phyloP scores from a whole-genome alignment of 345 rosid genomes.

The Sonneratia alba region DNA sequence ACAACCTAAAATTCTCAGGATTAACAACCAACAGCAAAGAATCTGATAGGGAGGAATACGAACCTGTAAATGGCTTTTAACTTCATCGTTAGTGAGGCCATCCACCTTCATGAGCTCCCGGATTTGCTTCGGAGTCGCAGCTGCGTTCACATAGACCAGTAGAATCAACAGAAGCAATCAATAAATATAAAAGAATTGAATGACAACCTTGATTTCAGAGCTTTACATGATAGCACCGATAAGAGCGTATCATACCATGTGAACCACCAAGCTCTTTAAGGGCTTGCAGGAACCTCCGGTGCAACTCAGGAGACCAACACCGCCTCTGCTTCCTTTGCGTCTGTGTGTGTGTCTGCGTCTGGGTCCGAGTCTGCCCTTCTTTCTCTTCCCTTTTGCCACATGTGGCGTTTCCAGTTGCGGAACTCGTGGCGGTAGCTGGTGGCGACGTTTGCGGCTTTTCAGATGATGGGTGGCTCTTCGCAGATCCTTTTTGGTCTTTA shows the following conservation, averaged over 20 bases:
- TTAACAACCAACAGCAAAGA: not conserved
- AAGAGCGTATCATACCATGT: constrained; percentile 33
- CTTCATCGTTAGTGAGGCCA: constrained; percentile 93
- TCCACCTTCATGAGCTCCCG: constrained; percentile 97
- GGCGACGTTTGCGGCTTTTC: constrained; percentile 6
- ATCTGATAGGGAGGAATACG: not conserved
- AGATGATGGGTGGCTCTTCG: constrained; percentile 22
- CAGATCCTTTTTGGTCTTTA: constrained; percentile 27
- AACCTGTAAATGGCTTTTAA: constrained; percentile 99
- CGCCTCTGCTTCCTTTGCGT: constrained; percentile 58
- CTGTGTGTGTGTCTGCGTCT: constrained; percentile 4
- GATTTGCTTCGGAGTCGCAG: constrained; percentile 88
- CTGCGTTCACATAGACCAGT: constrained; percentile 23
- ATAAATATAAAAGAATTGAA: not conserved
- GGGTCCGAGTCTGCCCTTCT: constrained; percentile 25
- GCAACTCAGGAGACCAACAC: constrained; percentile 96
- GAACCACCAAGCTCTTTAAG: constrained; percentile 95
- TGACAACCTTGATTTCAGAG: not conserved
- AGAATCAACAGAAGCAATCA: no score
- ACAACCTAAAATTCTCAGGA: not conserved
- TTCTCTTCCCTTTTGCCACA: constrained; percentile 29
- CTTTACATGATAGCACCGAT: not conserved
- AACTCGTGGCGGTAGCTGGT: constrained; percentile 45
- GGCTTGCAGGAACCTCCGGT: constrained; percentile 66
- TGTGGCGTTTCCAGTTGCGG: constrained; percentile 25